Percentiles rank a stretch among this genome's conserved stretches.
phyloP scores from a whole-genome alignment of 805 yeast genomes.

The Yamadazyma sp. region DNA sequence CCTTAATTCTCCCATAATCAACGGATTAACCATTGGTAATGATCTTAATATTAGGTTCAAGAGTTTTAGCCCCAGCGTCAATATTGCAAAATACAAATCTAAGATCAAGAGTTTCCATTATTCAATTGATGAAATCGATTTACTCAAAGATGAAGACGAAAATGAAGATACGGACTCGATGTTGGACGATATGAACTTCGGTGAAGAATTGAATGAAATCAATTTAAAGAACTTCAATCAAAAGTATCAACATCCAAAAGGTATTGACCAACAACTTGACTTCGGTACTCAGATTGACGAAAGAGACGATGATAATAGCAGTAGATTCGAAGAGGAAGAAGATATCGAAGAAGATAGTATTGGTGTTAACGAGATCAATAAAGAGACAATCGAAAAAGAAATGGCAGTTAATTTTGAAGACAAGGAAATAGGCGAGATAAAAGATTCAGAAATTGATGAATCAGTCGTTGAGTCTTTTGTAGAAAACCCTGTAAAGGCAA shows the following conservation, averaged over 20 bases:
- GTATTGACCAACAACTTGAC: not conserved
- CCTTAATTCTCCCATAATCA: constrained; percentile 28
- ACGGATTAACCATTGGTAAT: constrained; percentile 31
- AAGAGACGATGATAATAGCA: not conserved
- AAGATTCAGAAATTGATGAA: not conserved
- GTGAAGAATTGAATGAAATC: constrained; percentile 4
- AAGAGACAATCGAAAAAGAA: not conserved
- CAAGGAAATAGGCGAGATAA: not conserved
- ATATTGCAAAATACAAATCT: constrained; percentile 3
- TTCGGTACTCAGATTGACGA: not conserved
- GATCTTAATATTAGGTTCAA: constrained; percentile 14
- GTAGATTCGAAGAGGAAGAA: not conserved
- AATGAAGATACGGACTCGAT: too few relatives aligned
- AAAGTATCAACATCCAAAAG: not conserved
- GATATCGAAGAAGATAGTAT: not conserved
- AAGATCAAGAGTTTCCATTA: constrained; percentile 12
- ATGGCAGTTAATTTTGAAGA: not conserved
- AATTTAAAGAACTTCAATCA: constrained; percentile 1
- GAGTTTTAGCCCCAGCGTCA: constrained; percentile 10
- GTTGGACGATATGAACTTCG: constrained; percentile 1
- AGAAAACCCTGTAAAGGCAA: constrained; percentile 1
- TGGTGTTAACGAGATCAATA: not conserved
- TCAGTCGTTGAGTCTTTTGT: not conserved
- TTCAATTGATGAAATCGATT: constrained; percentile 13
- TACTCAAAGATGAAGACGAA: constrained; percentile 1